These are phyloP conservation scores for Peniophora sp. DNA, from an alignment of 1,284 basidiomycete genomes.

Conservation along the genomic window DNA sequence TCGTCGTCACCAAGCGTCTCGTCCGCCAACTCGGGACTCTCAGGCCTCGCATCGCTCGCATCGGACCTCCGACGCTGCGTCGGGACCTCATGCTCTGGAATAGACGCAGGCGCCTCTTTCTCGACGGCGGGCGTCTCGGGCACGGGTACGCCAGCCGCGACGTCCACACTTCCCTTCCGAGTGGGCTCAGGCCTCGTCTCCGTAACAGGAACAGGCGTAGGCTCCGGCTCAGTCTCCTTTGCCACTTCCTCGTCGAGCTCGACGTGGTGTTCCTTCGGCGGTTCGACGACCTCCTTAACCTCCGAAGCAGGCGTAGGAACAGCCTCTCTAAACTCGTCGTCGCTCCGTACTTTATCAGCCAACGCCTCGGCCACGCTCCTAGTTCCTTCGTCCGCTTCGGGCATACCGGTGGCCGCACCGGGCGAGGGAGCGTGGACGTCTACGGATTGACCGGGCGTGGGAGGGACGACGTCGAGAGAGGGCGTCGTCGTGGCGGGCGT, in stretches of 20 bases:
- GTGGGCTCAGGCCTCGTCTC: not conserved
- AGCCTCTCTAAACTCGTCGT: too few species aligned
- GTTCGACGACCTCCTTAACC: too few species aligned
- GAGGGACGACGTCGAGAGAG: too few species aligned
- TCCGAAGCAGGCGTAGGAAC: too few species aligned
- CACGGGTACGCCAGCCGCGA: not conserved
- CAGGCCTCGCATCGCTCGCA: constrained; percentile 7
- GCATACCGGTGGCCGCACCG: constrained; percentile 8
- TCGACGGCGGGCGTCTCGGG: not conserved
- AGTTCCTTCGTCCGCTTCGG: constrained; percentile 2
- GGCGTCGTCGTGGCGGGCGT: constrained; percentile 20
- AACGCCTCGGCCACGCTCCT: not conserved
- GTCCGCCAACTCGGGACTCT: constrained; percentile 2
- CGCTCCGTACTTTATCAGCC: too few species aligned
- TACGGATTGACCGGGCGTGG: constrained; percentile 12
- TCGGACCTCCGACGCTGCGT: not conserved
- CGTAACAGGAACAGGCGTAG: not conserved
- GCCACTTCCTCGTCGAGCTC: not conserved
- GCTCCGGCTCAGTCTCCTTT: not conserved
- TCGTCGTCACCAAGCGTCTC: constrained; percentile 1
- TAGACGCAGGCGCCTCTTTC: not conserved
- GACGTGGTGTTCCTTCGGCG: too few species aligned
- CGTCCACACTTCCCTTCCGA: not conserved
- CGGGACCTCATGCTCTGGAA: too few species aligned
- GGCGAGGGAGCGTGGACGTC: constrained; percentile 11